These are phyloP conservation scores for Fusarium sororula DNA, from an alignment of 2,329 filamentous ascomycete species.

Conservation along the genomic window DNA sequence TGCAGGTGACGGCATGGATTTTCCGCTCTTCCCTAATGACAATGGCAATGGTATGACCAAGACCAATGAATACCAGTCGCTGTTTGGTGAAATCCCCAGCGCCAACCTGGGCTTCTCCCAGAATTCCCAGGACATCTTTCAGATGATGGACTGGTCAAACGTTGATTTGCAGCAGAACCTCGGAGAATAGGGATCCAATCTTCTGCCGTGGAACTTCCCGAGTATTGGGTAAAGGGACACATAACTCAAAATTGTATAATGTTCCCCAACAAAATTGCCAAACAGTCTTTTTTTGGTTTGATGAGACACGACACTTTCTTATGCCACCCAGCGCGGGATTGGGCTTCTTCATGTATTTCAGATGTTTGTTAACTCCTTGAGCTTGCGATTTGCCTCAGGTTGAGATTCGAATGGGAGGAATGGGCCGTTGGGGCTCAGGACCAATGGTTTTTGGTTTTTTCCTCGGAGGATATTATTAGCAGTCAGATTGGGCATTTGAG, in stretches of 20 bases:
- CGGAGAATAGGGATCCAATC: slow-evolving; percentile 41
- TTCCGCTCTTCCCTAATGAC: slow-evolving; percentile 66
- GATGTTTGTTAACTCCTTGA: slow-evolving; percentile 24
- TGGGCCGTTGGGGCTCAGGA: neutral
- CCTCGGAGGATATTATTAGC: slow-evolving; percentile 5
- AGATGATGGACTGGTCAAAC: slow-evolving; percentile 55
- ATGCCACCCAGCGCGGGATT: slow-evolving; percentile 27
- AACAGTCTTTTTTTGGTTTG: slow-evolving; percentile 30
- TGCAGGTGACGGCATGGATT: slow-evolving; percentile 64
- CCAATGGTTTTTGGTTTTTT: neutral
- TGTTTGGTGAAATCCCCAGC: slow-evolving; percentile 63
- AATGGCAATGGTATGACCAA: slow-evolving; percentile 43
- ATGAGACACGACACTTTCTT: slow-evolving; percentile 38
- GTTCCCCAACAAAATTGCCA: slow-evolving; percentile 27
- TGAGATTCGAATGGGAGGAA: slow-evolving; percentile 1
- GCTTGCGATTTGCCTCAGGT: slow-evolving; percentile 19
- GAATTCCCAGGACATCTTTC: slow-evolving; percentile 60
- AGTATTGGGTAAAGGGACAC: slow-evolving; percentile 14
- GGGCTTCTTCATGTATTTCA: slow-evolving; percentile 38
- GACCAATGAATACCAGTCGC: slow-evolving; percentile 50
- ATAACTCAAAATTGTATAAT: slow-evolving; percentile 37
- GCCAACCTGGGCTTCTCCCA: slow-evolving; percentile 62
- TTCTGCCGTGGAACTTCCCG: neutral
- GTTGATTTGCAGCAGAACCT: slow-evolving; percentile 47
- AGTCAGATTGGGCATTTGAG: slow-evolving; percentile 37